Percentiles rank a stretch among this genome's conserved stretches.
These are phyloP conservation scores for Colletotrichum horii DNA, from an alignment of 2,329 filamentous ascomycete genomes.

Conservation along the genomic window DNA sequence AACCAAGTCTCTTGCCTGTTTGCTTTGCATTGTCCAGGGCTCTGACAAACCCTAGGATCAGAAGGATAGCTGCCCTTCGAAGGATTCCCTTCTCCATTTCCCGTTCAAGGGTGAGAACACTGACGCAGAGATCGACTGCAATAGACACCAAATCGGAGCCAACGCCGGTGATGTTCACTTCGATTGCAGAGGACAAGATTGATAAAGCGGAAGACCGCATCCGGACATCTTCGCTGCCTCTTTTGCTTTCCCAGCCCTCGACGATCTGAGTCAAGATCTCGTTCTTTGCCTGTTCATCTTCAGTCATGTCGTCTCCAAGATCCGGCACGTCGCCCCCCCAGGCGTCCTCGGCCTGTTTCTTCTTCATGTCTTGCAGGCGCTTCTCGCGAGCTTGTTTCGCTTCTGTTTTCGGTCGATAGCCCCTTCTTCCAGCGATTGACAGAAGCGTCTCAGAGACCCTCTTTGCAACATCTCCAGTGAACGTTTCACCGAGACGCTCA, in stretches of 20 bases:
- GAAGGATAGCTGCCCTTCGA: conserved; percentile 68
- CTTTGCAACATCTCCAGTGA: conserved; percentile 57
- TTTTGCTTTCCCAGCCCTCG: conserved; percentile 23
- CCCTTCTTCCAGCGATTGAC: conserved; percentile 67
- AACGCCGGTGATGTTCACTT: conserved; percentile 64
- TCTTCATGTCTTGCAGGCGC: conserved; percentile 51
- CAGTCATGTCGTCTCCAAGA: conserved; percentile 48
- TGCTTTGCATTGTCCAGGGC: conserved; percentile 62
- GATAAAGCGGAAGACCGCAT: conserved; percentile 74
- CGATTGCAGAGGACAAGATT: conserved; percentile 64
- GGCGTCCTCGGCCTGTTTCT: conserved; percentile 55
- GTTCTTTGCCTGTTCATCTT: conserved; percentile 49
- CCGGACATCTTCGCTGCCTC: conserved; percentile 47
- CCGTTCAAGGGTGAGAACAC: conserved; percentile 67
- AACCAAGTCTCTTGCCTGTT: conserved; percentile 49
- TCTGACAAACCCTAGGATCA: conserved; percentile 65
- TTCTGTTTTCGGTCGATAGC: conserved; percentile 64
- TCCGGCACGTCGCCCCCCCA: conserved; percentile 61
- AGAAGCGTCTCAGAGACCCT: conserved; percentile 64
- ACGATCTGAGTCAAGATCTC: conserved; percentile 46
- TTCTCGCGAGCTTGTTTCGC: conserved; percentile 58
- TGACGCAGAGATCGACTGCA: conserved; percentile 67
- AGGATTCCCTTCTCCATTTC: conserved; percentile 67
- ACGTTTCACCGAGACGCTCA: conserved; percentile 62
- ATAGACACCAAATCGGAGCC: conserved; percentile 57